Base-by-base conservation (phyloP, 768 basidiomycete species). In the Termitomyces sp. region DNA sequence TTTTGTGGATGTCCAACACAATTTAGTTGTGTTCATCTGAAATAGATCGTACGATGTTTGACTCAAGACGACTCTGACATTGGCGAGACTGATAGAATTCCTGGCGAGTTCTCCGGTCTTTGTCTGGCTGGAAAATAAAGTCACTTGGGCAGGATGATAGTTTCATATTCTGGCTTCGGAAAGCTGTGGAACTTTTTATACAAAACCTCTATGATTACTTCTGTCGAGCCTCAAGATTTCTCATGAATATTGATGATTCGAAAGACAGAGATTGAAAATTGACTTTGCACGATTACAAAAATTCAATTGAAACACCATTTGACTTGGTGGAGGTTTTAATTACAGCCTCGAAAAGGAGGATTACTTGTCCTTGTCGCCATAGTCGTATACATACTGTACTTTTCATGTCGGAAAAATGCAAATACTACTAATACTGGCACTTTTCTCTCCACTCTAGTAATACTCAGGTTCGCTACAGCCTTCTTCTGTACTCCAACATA, bases 1-100 rank as follows among this genome's bases (percentile, higher is more conserved):
- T 62, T 64, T 59, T 68, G 65, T 68, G 70, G 70, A 71, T 70
- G 65, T 66, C 55, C 40, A 52, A 30, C 51, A 16, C 17, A 23
- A 30, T 42, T 6, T 17, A 5, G 10, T 37, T 34, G 16, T 14
- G 16, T 23, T 23, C 32, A 32, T 35, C 34, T 16, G 35, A 19
- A 39, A 35, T 17, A 49, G 21, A 49, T 23, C 5, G 32, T 35
- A 8, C 61, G 46, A 64, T 16, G 17, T 47, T 58, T 68, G n/a
- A 41, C 27, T n/a, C 25, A 14, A 35, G 43, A 17, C 2, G 14
- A 23, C 10, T 17, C 10, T 19, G n/a, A 40, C n/a, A 16, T 8
- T 39, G 39, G n/a, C 7, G n/a, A 40, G n/a, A 40, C n/a, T 40
- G n/a, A 9, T 19, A n/a, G 39, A 3, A 4, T 45, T 25, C n/a